phyloP scores from a whole-genome alignment of 345 rosid genomes.

The Syzygium grande region DNA sequence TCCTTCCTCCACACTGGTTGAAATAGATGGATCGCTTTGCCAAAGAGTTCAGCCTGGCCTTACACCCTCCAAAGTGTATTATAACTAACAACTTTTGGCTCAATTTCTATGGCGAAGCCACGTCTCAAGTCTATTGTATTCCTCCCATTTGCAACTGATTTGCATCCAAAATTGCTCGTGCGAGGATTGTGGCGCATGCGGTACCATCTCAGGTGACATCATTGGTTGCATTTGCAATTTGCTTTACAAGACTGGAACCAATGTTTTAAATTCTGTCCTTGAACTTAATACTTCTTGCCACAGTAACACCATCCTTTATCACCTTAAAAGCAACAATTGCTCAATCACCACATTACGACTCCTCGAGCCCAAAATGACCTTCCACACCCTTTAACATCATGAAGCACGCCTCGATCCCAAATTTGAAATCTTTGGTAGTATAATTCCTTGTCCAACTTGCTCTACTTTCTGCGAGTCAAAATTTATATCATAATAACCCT shows the following conservation, averaged over 20 bases:
- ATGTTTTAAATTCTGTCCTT: slow-evolving; percentile 56
- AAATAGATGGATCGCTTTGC: no score
- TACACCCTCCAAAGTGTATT: no score
- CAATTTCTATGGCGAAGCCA: slow-evolving; percentile 53
- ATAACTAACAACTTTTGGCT: no score
- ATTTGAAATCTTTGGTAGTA: slow-evolving; percentile 56
- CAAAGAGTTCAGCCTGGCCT: no score
- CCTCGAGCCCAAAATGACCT: slow-evolving; percentile 93
- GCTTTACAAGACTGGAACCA: slow-evolving; percentile 95
- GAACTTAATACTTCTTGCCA: slow-evolving; percentile 93
- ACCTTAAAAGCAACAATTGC: slow-evolving; percentile 93
- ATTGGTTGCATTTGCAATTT: slow-evolving; percentile 92
- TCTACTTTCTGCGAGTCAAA: slow-evolving; percentile 25
- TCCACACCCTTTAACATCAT: slow-evolving; percentile 87
- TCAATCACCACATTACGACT: slow-evolving; percentile 85
- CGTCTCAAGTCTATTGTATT: slow-evolving; percentile 87
- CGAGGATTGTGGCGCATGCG: slow-evolving; percentile 84
- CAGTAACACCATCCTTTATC: slow-evolving; percentile 90
- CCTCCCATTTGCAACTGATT: slow-evolving; percentile 91
- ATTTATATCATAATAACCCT: no score
- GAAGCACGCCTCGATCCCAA: slow-evolving; percentile 46
- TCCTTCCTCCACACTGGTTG: no score
- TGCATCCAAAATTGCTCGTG: slow-evolving; percentile 82
- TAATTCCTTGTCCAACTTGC: slow-evolving; percentile 66
- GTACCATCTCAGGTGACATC: slow-evolving; percentile 17